A percentile compares a stretch with the other conserved stretches of the same genome.
phyloP scores from a whole-genome alignment of 2,329 filamentous ascomycete genomes.

The Cladobotryum mycophilum region DNA sequence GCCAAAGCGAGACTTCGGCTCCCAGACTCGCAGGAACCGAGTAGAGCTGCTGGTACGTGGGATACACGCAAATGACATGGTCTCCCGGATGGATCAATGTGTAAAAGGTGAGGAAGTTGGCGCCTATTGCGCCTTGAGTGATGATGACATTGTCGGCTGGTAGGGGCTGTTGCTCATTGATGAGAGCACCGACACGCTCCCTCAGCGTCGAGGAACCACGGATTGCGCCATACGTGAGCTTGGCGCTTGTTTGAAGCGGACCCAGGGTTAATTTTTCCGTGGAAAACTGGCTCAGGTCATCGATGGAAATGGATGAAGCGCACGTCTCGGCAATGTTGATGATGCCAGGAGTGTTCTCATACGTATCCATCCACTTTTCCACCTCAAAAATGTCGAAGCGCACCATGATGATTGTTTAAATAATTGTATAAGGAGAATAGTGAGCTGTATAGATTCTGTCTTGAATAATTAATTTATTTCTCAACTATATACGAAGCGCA shows the following conservation, averaged over 20 bases:
- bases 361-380: conserved; percentile 63
- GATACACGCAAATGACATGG: conserved; percentile 81
- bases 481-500: too few species aligned
- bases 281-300: conserved; percentile 56
- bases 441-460: background rate
- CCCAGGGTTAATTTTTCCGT: conserved; percentile 41
- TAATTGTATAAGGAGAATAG: background rate
- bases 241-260: conserved; percentile 44
- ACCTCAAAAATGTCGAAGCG: conserved; percentile 59
- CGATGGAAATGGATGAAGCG: conserved; percentile 65
- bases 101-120: conserved; percentile 79
- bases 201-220: conserved; percentile 60
- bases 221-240: conserved; percentile 69
- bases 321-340: conserved; percentile 77
- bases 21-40: conserved; percentile 67
- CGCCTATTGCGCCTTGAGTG: conserved; percentile 73
- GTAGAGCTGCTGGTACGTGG: conserved; percentile 82
- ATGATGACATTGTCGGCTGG: conserved; percentile 61
- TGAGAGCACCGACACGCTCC: conserved; percentile 56
- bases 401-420: conserved; percentile 37
- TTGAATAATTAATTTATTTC: too few species aligned
- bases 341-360: conserved; percentile 49
- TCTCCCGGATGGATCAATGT: conserved; percentile 65
- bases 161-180: conserved; percentile 44
- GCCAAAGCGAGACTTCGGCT: conserved; percentile 73